A percentile compares a stretch with the other conserved stretches of the same genome.
phyloP scores from a whole-genome alignment of 148 eudicot species.

The Simmondsia chinensis region DNA sequence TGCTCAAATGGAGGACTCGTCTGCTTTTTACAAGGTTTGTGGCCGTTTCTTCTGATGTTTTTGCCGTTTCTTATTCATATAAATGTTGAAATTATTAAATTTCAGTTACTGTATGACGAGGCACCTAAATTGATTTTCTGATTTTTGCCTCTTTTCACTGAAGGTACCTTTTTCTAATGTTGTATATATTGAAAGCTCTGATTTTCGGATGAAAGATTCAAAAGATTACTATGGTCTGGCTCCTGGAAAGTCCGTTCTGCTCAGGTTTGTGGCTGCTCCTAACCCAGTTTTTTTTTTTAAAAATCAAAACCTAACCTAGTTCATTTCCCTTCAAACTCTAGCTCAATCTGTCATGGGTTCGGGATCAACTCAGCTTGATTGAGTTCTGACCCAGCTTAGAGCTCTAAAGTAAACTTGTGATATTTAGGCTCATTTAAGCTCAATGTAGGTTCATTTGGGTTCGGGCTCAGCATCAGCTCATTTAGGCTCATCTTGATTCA shows the following conservation, averaged over 20 bases:
- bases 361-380: neutral
- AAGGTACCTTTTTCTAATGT: constrained; percentile 83
- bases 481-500: too few relatives aligned
- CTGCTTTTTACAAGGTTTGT: constrained; percentile 74
- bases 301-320: too few relatives aligned
- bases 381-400: neutral
- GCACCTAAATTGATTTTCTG: too few relatives aligned
- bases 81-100: too few relatives aligned
- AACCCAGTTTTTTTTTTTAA: too few relatives aligned
- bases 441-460: too few relatives aligned
- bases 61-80: neutral
- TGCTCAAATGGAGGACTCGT: constrained; percentile 60
- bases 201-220: constrained; percentile 87
- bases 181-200: constrained; percentile 87
- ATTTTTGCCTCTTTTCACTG: constrained; percentile 1
- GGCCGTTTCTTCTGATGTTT: neutral
- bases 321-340: too few relatives aligned
- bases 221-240: constrained; percentile 98
- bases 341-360: too few relatives aligned
- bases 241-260: constrained; percentile 82
- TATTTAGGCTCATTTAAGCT: too few relatives aligned
- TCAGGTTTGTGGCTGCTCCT: constrained; percentile 76
- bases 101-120: too few relatives aligned
- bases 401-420: too few relatives aligned
- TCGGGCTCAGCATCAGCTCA: too few relatives aligned